Conservation (phyloP, 73 alveolate species). For the Paraurostyla sp. region DNA sequence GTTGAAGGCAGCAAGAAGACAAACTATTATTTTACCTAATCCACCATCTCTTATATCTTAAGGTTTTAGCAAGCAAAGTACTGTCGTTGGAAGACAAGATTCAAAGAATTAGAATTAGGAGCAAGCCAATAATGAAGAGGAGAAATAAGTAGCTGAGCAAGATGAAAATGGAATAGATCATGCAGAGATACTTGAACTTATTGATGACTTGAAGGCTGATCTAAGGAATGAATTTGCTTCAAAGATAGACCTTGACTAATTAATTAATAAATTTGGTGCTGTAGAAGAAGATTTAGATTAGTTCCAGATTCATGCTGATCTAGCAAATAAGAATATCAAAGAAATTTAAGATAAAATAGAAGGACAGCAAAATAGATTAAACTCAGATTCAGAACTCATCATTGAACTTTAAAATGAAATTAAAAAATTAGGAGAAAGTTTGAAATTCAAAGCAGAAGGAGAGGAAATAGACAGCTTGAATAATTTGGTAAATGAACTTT, state of each 20-base stretch:
- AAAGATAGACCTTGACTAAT: not conserved
- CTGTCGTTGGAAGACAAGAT: not conserved
- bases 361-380: not conserved
- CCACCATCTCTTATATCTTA: not conserved
- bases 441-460: constrained; percentile 10
- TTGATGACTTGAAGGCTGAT: constrained; percentile 22
- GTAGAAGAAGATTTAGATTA: constrained; percentile 21
- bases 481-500: constrained; percentile 9
- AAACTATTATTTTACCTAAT: not conserved
- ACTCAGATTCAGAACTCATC: not conserved
- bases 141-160: not conserved
- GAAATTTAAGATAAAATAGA: not conserved
- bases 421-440: not conserved
- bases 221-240: constrained; percentile 5
- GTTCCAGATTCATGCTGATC: not conserved
- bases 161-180: not conserved
- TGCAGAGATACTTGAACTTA: not conserved
- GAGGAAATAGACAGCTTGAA: constrained; percentile 13
- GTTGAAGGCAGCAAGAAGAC: not conserved
- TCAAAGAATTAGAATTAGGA: not conserved
- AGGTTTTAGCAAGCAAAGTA: not conserved
- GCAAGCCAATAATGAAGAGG: not conserved
- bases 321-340: not conserved
- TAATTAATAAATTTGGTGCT: not conserved
- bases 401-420: not conserved